phyloP scores from a whole-genome alignment of 73 alveolate species.

The Paramecium primaurelia region DNA sequence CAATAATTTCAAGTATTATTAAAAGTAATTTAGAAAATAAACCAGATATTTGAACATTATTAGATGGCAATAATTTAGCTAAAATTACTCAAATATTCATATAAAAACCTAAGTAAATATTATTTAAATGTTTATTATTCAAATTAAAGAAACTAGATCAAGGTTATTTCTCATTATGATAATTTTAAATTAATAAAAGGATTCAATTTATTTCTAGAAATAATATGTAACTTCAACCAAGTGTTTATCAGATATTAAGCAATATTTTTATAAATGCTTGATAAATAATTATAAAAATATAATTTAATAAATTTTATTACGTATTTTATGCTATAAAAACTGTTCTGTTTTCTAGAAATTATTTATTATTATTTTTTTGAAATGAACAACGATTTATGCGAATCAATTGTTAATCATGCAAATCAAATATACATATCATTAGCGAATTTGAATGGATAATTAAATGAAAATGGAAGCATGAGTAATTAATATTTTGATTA shows the following conservation, averaged over 20 bases:
- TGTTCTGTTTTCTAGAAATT: neutral
- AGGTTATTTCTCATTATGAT: too few relatives aligned
- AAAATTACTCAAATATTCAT: neutral
- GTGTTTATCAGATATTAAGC: neutral
- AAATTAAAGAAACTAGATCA: neutral
- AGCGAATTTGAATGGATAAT: neutral
- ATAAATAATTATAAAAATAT: neutral
- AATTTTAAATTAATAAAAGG: neutral
- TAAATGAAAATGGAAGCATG: neutral
- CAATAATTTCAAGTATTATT: neutral
- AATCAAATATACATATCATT: neutral
- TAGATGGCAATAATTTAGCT: neutral
- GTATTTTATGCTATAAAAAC: neutral
- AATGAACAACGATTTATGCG: constrained; percentile 11
- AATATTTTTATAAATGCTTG: neutral
- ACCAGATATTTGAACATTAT: too few relatives aligned
- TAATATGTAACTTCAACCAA: too few relatives aligned
- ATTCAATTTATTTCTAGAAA: neutral
- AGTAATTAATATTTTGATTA: neutral
- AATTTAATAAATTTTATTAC: neutral
- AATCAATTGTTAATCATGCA: neutral
- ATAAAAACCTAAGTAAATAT: too few relatives aligned
- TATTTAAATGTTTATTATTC: too few relatives aligned
- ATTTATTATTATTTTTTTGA: neutral
- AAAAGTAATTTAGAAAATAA: neutral